phyloP scores from a whole-genome alignment of 257 asterid species.

The Mentha longifolia region DNA sequence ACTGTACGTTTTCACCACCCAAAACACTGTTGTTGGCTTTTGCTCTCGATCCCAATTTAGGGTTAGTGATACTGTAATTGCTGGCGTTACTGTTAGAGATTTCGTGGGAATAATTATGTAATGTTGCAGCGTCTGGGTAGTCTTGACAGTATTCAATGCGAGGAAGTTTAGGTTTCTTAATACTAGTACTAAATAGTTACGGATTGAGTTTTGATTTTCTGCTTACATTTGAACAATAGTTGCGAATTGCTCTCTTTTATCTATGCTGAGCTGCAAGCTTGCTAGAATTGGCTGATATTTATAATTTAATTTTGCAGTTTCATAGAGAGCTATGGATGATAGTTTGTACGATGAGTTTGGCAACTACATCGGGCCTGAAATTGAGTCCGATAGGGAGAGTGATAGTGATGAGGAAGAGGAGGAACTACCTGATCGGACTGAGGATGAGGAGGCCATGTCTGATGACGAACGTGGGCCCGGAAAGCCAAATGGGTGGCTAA shows the following conservation, averaged over 20 bases:
- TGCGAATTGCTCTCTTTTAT: neutral
- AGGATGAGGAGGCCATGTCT: conserved; percentile 64
- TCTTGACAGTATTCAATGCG: neutral
- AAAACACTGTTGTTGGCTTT: too few species aligned
- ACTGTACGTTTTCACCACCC: neutral
- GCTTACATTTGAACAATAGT: neutral
- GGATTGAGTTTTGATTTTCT: neutral
- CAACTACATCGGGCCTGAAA: conserved; percentile 95
- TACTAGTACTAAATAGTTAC: neutral
- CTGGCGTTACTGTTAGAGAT: neutral
- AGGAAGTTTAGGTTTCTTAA: neutral
- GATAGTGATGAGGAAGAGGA: conserved; percentile 86
- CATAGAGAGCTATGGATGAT: conserved; percentile 66
- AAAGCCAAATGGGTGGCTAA: conserved; percentile 82
- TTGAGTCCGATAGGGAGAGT: conserved; percentile 92
- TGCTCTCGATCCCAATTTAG: neutral
- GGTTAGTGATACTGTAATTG: neutral
- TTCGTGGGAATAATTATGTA: neutral
- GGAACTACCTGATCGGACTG: conserved; percentile 72
- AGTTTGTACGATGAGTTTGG: conserved; percentile 92
- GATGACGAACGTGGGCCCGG: conserved; percentile 79
- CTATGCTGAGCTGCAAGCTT: conserved; percentile 8
- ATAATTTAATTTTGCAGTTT: conserved; percentile 34
- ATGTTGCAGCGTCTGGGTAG: neutral
- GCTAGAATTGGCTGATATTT: conserved; percentile 20